Base-by-base conservation (phyloP, 148 eudicot genomes). In the Cornus florida region DNA sequence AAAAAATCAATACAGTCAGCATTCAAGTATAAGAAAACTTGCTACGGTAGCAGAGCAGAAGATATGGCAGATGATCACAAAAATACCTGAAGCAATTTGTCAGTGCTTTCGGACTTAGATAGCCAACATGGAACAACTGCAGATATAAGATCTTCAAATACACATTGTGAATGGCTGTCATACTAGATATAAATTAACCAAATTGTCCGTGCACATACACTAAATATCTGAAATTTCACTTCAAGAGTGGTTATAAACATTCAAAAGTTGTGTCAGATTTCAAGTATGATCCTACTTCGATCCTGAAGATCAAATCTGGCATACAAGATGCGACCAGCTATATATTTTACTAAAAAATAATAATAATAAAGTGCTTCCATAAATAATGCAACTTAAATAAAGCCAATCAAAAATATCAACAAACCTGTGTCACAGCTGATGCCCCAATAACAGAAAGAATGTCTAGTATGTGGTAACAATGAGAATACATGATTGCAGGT, bases 111-210 rank as follows among this genome's bases (percentile, higher is more conserved):
- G 69, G 84, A 81, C 72, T 85, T 84, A 33, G 94, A 91, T 43
- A 92, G 74, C 97, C 98, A 94, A 82, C 91, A 91, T 32, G 98
- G 99, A 72, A 96, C 84, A 69, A 96, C 79, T 13, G 97, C 89
- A 60, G 99, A 86, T 74, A 92, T 87, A 17, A 96, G 87, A 64
- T 84, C 92, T 83, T 96, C 99, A 88, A 91, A 91, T 33, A 92
- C 95, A 77, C 85, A 88, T 64, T 83, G 92, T 14, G 98, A 96
- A 81, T 93, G 89, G 78, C 86, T 83, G 77, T 95, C 97, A 83
- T 84, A 86, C 91, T 91, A 74, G 81, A 87, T 72, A 56, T 70
- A 67, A 10, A 77, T 77, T 32, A 77, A 20, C 31, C 35, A 62
- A 14, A 24, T 7, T n/a, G 17, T 41, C 43, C 78, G 23, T 17